Base-by-base conservation (phyloP, 768 basidiomycete genomes). In the Mycena albidolilacea region DNA sequence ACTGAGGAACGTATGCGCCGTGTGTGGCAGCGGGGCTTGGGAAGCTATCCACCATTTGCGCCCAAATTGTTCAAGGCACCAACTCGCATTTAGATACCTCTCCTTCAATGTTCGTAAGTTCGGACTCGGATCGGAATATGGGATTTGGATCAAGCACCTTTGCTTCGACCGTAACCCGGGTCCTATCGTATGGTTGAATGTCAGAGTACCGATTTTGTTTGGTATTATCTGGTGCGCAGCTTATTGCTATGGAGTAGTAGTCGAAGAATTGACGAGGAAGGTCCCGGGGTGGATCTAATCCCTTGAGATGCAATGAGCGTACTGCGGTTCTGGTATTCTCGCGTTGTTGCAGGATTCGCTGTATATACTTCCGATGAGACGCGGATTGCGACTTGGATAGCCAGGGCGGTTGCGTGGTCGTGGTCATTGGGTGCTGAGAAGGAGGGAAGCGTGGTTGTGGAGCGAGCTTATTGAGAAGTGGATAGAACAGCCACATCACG, bases 11-110 rank as follows among this genome's bases (percentile, higher is more conserved):
- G 93, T 84, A 77, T 96, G 93, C 0, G 88, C 85, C 0, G 95
- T 94, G 60, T 84, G 79, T 6, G 87, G 89, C 43, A 95, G 82
- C 0, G 96, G 95, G 0, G 95, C 96, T 79, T 97, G 95, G 0
- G 94, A 88, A 3, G 95, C 94, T 70, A 97, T 93, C 93, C 95
- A 95, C 90, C 90, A 91, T 77, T 91, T 93, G 41, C 87, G 87
- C 8, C 95, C 93, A 62, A 84, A 87, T 37, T 86, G 82, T 78
- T 97, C 96, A 57, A 87, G 84, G n/a, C 96, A 91, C 93, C 95
- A 96, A 77, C 89, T 95, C 15, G 93, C 96, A 77, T 97, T 96
- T 44, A 97, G 79, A 80, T 97, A 97, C 60, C 88, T 82, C 14
- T 87, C 11, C 7, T 44, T 58, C 9, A 15, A 19, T 19, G 7